A percentile compares a stretch with the other conserved stretches of the same genome.
Conservation (phyloP, 1,284 basidiomycete genomes). For the Sanghuangporus sanghuang region DNA sequence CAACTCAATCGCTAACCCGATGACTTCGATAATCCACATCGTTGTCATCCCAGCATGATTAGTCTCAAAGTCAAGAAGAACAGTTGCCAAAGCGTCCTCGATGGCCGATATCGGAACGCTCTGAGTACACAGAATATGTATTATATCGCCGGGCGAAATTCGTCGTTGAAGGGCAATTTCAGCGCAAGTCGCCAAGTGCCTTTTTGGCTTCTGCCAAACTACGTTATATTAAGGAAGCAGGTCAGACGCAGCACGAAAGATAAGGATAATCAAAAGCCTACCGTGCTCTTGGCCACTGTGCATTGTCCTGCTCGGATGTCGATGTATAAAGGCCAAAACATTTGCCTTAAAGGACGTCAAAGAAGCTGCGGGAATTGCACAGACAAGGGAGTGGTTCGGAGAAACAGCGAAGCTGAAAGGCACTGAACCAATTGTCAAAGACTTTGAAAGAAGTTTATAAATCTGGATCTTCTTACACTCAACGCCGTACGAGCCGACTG, state of each 20-base stretch:
- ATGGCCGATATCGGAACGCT: constrained; percentile 17
- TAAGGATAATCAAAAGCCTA: constrained; percentile 1
- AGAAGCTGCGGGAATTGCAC: constrained; percentile 37
- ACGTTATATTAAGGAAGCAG: not conserved
- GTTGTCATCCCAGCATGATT: constrained; percentile 29
- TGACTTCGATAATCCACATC: constrained; percentile 37
- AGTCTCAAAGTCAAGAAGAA: constrained; percentile 18
- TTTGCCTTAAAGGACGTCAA: constrained; percentile 25
- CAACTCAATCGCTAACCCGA: constrained; percentile 52
- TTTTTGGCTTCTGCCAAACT: constrained; percentile 20
- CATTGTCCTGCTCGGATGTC: constrained; percentile 22
- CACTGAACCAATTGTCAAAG: constrained; percentile 2
- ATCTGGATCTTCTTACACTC: constrained; percentile 36
- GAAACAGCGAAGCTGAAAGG: constrained; percentile 34
- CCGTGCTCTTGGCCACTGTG: constrained; percentile 16
- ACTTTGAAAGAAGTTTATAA: not conserved
- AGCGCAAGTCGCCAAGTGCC: constrained; percentile 17
- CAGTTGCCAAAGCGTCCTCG: constrained; percentile 19
- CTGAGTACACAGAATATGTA: constrained; percentile 21
- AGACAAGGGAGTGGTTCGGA: constrained; percentile 51
- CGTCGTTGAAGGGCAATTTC: constrained; percentile 20
- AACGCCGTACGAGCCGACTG: constrained; percentile 37
- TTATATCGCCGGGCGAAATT: constrained; percentile 21
- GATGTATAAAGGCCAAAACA: constrained; percentile 40
- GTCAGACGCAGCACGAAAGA: not conserved